Percentiles rank a stretch among this genome's conserved stretches.
Conservation (phyloP, 192 early-diverging fungal species). For the Mortierella alpina region DNA sequence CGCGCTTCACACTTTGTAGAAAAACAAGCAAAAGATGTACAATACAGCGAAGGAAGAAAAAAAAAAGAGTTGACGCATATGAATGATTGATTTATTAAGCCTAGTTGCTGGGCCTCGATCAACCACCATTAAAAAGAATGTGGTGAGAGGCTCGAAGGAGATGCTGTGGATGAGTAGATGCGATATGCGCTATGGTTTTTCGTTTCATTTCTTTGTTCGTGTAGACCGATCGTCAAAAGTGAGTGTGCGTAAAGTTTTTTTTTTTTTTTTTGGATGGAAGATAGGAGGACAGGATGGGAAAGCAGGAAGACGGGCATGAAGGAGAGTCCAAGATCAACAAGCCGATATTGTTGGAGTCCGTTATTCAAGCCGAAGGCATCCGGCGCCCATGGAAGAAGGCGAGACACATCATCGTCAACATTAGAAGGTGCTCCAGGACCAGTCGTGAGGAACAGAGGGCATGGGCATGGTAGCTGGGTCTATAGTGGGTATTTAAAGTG, state of each 20-base stretch:
- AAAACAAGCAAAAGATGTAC: neutral
- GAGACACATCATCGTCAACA: neutral
- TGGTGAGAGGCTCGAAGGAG: neutral
- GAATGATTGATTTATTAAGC: neutral
- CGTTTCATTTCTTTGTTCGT: neutral
- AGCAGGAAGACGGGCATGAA: neutral
- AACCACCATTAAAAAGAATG: neutral
- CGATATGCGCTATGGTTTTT: too few species aligned
- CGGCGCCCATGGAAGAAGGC: neutral
- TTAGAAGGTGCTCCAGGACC: conserved; percentile 55
- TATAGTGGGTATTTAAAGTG: neutral
- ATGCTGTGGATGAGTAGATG: too few species aligned
- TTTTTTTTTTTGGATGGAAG: neutral
- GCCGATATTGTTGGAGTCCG: neutral
- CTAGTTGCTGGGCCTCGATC: neutral
- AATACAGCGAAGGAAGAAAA: too few species aligned
- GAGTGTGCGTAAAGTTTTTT: neutral
- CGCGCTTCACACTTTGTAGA: neutral
- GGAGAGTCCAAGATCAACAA: neutral
- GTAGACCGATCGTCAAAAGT: neutral
- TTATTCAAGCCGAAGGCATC: too few species aligned
- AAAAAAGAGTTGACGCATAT: neutral
- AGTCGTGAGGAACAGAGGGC: conserved; percentile 52
- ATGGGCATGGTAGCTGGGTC: conserved; percentile 41
- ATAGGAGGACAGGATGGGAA: neutral